Base-by-base conservation (phyloP, 2,329 filamentous ascomycete genomes). In the Fusarium penzigii region DNA sequence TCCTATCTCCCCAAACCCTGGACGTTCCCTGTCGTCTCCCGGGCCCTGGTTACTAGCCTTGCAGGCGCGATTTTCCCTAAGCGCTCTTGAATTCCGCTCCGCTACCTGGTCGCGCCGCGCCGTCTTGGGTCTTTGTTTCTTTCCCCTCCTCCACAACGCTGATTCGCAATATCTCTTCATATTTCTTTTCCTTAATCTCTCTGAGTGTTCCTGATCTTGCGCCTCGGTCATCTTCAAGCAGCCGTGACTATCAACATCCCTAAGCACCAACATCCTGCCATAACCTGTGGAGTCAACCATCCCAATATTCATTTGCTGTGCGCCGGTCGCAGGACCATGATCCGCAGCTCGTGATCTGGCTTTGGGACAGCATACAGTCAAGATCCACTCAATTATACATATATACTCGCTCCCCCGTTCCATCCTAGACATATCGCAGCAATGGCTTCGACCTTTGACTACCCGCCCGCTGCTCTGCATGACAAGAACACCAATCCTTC, bases 391-490 rank as follows among this genome's bases (percentile, higher is more conserved):
- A 42, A 52, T 64, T 44, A 3, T 62, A 61, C 70, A 74, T 72
- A 74, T 73, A 72, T 67, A 62, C 62, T 61, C 52, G 38, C 58
- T 62, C 57, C 50, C 57, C 56, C 58, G 61, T 58, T 58, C 53
- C 57, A 45, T 42, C 40, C 52, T 45, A 45, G 48, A 48, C 39
- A 36, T 53, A 47, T 44, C 58, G 61, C 63, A 66, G 65, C 61
- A 65, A 78, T 79, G 76, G 70, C 75, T 69, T 76, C 73, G 45
- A 69, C 71, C 60, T 76, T 72, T 63, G 72, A 72, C 53, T 65
- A 74, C 58, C 70, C 71, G 56, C 71, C 72, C 55, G 66, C 71
- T 52, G 72, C 70, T 60, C 68, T 75, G 60, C 66, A 72, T 61
- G 69, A 74, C 61, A 61, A 64, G 44, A 58, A 67, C 50, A 63